phyloP scores from a whole-genome alignment of 2,329 filamentous ascomycete genomes.

The Niveomyces coronatus region DNA sequence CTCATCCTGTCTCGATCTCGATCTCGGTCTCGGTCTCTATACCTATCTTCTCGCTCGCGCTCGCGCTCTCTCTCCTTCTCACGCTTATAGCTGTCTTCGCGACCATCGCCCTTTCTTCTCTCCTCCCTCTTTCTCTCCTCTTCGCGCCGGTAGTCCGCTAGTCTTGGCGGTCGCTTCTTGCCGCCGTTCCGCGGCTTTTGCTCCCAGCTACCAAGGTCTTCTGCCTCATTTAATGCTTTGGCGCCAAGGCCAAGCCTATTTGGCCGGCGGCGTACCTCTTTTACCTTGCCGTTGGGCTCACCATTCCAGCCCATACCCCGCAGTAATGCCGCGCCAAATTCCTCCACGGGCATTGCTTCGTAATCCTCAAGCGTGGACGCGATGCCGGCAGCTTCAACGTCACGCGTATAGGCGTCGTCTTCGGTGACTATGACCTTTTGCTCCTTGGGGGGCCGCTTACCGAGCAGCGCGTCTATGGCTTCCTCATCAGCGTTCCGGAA shows the following conservation, averaged over 20 bases:
- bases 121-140: conserved; percentile 35
- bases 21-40: conserved; percentile 27
- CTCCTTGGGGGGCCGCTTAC: conserved; percentile 33
- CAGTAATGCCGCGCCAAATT: conserved; percentile 84
- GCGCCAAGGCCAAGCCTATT: conserved; percentile 83
- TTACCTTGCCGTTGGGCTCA: conserved; percentile 43
- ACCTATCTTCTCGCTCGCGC: conserved; percentile 23
- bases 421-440: conserved; percentile 50
- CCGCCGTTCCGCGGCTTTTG: conserved; percentile 48
- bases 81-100: conserved; percentile 35
- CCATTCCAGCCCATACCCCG: conserved; percentile 94
- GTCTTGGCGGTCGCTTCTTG: conserved; percentile 28
- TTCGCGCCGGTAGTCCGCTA: conserved; percentile 40
- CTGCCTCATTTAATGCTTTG: conserved; percentile 61
- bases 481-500: conserved; percentile 31
- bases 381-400: conserved; percentile 63
- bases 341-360: conserved; percentile 79
- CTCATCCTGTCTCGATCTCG: conserved; percentile 24
- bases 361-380: conserved; percentile 74
- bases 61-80: conserved; percentile 34
- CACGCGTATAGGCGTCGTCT: conserved; percentile 57
- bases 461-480: conserved; percentile 58
- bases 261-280: conserved; percentile 60
- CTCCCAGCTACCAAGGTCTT: conserved; percentile 74
- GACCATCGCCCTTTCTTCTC: conserved; percentile 29